phyloP scores from a whole-genome alignment of 257 asterid genomes.

The Gentiana macrophylla region DNA sequence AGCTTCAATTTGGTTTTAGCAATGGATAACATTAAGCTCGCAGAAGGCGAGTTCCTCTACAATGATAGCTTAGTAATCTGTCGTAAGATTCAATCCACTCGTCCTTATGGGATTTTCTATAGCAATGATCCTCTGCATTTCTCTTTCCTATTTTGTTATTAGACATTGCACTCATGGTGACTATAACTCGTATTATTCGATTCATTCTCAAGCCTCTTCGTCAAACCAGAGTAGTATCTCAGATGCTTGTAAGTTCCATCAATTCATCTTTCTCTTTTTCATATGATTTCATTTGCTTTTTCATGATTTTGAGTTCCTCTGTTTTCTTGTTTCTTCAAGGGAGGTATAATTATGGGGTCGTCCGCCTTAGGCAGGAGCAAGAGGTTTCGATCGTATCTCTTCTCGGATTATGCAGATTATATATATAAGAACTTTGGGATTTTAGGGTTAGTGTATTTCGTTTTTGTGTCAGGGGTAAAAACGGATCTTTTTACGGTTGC shows the following conservation, averaged over 20 bases:
- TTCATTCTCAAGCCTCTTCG: constrained; percentile 61
- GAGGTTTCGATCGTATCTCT: constrained; percentile 29
- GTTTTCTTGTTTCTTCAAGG: constrained; percentile 23
- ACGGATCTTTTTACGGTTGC: constrained; percentile 30
- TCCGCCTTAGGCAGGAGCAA: constrained; percentile 43
- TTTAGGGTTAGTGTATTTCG: constrained; percentile 71
- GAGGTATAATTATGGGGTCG: constrained; percentile 72
- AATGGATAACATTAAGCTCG: background rate
- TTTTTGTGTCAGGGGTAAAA: constrained; percentile 59
- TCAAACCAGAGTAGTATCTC: constrained; percentile 55
- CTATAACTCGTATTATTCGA: constrained; percentile 32
- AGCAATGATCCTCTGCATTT: constrained; percentile 58
- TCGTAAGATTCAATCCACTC: constrained; percentile 8
- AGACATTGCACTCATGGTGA: constrained; percentile 22
- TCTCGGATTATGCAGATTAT: constrained; percentile 29
- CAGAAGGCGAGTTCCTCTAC: background rate
- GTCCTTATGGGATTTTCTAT: constrained; percentile 60
- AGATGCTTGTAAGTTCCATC: constrained; percentile 52
- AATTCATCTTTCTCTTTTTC: background rate
- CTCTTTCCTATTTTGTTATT: constrained; percentile 42
- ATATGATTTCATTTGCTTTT: background rate
- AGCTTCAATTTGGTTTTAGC: background rate
- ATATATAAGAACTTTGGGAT: constrained; percentile 43
- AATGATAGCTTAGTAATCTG: constrained; percentile 24
- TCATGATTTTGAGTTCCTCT: background rate